Conservation (phyloP, 805 yeast species). For the Saccharomycopsis olivae region DNA sequence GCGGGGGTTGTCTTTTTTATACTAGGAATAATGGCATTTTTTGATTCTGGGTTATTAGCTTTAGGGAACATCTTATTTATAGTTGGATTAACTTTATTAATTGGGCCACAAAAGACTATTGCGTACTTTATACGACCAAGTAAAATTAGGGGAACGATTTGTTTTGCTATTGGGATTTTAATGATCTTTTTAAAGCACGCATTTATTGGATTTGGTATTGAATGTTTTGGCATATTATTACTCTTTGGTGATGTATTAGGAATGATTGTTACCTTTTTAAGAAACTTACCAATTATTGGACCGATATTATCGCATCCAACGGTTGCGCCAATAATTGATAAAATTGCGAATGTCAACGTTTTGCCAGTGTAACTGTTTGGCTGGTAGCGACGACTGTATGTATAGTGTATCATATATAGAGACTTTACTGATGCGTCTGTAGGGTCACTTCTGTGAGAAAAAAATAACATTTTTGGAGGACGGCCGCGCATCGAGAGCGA, state of each 20-base stretch:
- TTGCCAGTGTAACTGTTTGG: conserved; percentile 17
- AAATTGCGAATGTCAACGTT: conserved; percentile 12
- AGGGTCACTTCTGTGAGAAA: too few relatives aligned
- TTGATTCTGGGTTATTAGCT: conserved; percentile 82
- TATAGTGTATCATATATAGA: too few relatives aligned
- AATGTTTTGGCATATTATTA: conserved; percentile 80
- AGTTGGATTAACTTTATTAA: conserved; percentile 75
- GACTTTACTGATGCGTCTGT: too few relatives aligned
- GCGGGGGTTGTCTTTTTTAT: conserved; percentile 58
- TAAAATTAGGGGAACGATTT: conserved; percentile 77
- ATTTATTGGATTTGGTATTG: conserved; percentile 76
- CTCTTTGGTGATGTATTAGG: conserved; percentile 92
- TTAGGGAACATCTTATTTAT: conserved; percentile 75
- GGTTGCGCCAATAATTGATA: conserved; percentile 50
- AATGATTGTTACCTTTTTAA: conserved; percentile 72
- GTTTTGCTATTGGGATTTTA: conserved; percentile 63
- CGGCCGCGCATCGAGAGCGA: too few relatives aligned
- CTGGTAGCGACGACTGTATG: too few relatives aligned
- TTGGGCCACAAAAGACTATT: conserved; percentile 78
- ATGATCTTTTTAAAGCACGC: conserved; percentile 62
- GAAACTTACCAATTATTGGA: conserved; percentile 84
- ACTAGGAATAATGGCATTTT: conserved; percentile 74
- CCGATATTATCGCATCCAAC: conserved; percentile 71
- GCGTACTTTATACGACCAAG: conserved; percentile 79
- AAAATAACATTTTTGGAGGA: too few relatives aligned